Base-by-base conservation (phyloP, 2,329 filamentous ascomycete species). In the Colletotrichum godetiae region DNA sequence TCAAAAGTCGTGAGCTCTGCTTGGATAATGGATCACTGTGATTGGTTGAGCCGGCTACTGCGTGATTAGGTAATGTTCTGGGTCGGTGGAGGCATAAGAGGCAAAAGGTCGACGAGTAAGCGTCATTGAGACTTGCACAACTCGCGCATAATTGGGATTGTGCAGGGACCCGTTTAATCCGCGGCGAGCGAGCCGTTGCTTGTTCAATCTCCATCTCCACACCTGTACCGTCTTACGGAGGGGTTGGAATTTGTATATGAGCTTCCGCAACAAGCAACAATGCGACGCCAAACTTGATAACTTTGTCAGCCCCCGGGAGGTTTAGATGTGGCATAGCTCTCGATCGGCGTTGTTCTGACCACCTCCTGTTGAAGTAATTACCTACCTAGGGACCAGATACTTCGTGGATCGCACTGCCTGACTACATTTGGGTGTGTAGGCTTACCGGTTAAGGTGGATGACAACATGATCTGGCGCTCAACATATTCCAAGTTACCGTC, bases 1-100 rank as follows among this genome's bases (percentile, higher is more conserved):
- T 75, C 74, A 75, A 75, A 73, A 75, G 72, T 76, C 74, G 74
- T 76, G 73, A 75, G 69, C 72, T 67, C 60, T 76, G 74, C 74
- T 76, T 76, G 74, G 70, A 75, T 67, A 67, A 75, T 75, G 65
- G 62, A 67, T 56, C 37, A 13, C 33, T 46, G 12, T 75, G 74
- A 75, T 75, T 75, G 74, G 74, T 42, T 19, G 31, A 35, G 3
- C 56, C 53, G 62, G 62, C 46, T 62, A 70, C 29, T 46, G 2
- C 7, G 19, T 53, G 72, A 52, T 70, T 58, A 29, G 37, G 37
- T 61, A 67, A 65, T 31, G 3, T 0, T 12, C 22, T 57, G 49
- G 52, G 19, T 24, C 56, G n/a, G 13, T 37, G 66, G 66, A 76
- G 75, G 62, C 74, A 74, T 64, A 73, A 65, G 72, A 67, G 61